Evolutionary conservation across 2,329 filamentous ascomycete species (phyloP), one percentile per base, ranked within the genome.

Genomic region (Apiospora aurea): DNA sequence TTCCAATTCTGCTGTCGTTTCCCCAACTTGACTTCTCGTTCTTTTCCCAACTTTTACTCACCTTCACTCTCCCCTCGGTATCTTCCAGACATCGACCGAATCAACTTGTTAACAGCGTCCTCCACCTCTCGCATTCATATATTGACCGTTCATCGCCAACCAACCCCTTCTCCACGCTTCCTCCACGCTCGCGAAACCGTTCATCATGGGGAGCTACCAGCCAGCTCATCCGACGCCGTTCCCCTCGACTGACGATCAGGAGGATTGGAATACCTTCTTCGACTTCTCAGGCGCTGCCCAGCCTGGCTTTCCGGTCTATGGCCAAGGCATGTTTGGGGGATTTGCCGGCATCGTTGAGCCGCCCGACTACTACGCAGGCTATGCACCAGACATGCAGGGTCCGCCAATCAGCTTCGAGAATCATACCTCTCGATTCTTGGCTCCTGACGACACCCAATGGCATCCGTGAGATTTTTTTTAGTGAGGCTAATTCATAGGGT

Each of bases 401-500:
- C 29, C 29, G 10, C 18, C 3, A 34, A n/a, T 8, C 57, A 41
- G 5, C 57, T 13, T 41, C 7, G 57, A 34, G 57, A 34, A n/a
- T 14, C 34, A 64, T 7, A 29, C 53, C 7, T 8, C 57, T 41
- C 18, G 18, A 10, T 3, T 29, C 29, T 8, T 21, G 26, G 21
- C n/a, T n/a, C 29, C 16, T 29, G 6, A n/a, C 5, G 18, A 1
- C 34, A 41, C 57, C 57, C 57, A n/a, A 64, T n/a, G 29, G 18
- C 0, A 64, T 64, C 18, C 57, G 57, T 64, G 29, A 64, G 57
- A 6, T 64, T 64, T 57, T 61, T 64, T 38, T 61, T 61, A 38
- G 53, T 38, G 3, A 38, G 21, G 29, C 57, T 64, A 38, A 64
- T 10, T 64, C 57, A 18, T 64, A 64, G 57, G 29, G 57, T 64